These are phyloP conservation scores for Kodamaea kakaduensis DNA, from an alignment of 805 yeast genomes.

Conservation along the genomic window DNA sequence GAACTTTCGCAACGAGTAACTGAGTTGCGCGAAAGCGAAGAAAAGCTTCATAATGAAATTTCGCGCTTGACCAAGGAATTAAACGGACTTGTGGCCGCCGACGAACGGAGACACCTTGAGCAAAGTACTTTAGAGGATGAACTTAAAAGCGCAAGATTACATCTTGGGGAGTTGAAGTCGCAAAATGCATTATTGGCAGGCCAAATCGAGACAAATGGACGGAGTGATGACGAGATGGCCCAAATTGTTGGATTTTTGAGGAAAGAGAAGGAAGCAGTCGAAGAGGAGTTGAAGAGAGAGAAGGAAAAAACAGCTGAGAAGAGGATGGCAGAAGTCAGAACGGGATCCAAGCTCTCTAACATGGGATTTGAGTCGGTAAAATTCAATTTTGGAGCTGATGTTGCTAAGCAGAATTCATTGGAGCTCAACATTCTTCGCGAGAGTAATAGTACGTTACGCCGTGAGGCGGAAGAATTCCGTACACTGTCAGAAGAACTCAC, in stretches of 20 bases:
- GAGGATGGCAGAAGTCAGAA: background rate
- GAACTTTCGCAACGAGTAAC: slow-evolving; percentile 38
- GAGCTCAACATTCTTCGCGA: slow-evolving; percentile 60
- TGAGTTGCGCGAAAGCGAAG: slow-evolving; percentile 14
- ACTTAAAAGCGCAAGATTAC: slow-evolving; percentile 39
- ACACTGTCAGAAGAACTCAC: slow-evolving; percentile 35
- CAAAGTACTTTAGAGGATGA: slow-evolving; percentile 24
- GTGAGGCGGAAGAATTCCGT: slow-evolving; percentile 35
- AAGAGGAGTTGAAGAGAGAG: slow-evolving; percentile 38
- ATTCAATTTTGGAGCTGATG: background rate
- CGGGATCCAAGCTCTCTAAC: too few species aligned
- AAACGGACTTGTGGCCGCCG: slow-evolving; percentile 12
- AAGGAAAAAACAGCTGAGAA: background rate
- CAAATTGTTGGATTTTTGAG: slow-evolving; percentile 62
- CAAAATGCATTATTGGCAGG: slow-evolving; percentile 67
- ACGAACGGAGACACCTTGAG: slow-evolving; percentile 20
- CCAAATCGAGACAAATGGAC: slow-evolving; percentile 39
- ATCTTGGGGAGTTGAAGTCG: slow-evolving; percentile 53
- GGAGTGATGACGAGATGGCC: slow-evolving; percentile 21
- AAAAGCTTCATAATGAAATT: slow-evolving; percentile 6
- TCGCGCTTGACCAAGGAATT: slow-evolving; percentile 8
- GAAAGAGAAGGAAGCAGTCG: slow-evolving; percentile 69
- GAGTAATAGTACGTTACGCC: slow-evolving; percentile 61
- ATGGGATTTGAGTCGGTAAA: background rate
- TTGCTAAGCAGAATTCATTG: slow-evolving; percentile 16